Evolutionary conservation across 108 stramenopile species (phyloP).

Genomic region (Fragilaria crotonensis): DNA sequence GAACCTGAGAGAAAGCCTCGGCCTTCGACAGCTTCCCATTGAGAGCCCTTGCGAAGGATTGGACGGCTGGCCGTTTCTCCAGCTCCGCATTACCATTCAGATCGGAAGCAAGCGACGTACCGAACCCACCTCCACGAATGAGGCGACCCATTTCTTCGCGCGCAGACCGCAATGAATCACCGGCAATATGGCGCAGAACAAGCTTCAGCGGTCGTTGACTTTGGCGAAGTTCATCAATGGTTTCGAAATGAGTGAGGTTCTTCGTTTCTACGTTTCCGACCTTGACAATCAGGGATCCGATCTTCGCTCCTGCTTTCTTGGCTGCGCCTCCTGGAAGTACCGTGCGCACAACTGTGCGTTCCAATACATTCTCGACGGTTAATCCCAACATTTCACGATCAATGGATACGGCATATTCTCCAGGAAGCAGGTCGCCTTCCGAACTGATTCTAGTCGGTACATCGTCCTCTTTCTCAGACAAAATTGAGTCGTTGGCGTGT

Average conservation of each 20-base stretch:
- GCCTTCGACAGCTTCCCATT: constrained; percentile 3
- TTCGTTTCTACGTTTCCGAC: constrained; percentile 76
- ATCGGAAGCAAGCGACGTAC: constrained; percentile 26
- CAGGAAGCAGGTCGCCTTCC: constrained; percentile 8
- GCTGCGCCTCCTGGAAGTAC: constrained; percentile 77
- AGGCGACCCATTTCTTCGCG: constrained; percentile 85
- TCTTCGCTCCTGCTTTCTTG: constrained; percentile 71
- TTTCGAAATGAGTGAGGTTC: constrained; percentile 85
- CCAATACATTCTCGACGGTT: constrained; percentile 87
- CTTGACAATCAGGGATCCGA: constrained; percentile 76
- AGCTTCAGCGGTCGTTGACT: constrained; percentile 73
- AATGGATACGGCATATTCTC: constrained; percentile 63
- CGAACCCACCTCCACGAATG: constrained; percentile 66
- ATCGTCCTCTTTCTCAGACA: constrained; percentile 13
- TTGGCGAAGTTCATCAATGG: constrained; percentile 82
- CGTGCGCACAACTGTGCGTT: constrained; percentile 81
- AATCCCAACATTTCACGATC: constrained; percentile 84
- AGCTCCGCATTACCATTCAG: background rate
- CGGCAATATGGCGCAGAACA: constrained; percentile 55
- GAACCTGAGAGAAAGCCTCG: constrained; percentile 27
- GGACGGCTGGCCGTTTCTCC: background rate
- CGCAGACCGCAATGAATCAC: constrained; percentile 56
- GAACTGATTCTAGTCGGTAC: background rate
- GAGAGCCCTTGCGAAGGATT: constrained; percentile 9
- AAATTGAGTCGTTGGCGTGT: no score